These are phyloP conservation scores for Hyaloscypha hepaticicola DNA, from an alignment of 495 filamentous ascomycete genomes.

Conservation along the genomic window DNA sequence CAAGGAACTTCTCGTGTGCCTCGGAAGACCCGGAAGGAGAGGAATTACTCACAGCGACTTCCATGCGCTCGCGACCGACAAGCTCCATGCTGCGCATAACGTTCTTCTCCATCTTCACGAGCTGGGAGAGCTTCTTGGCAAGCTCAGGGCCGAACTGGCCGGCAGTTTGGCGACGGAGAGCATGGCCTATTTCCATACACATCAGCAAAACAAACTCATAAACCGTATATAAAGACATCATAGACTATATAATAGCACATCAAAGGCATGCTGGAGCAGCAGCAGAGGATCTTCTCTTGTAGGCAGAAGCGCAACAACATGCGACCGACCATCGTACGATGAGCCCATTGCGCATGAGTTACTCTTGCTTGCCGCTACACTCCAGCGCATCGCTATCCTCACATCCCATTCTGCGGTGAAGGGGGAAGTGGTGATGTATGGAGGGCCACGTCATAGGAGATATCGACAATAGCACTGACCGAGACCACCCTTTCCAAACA, in stretches of 20 bases:
- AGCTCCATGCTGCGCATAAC: slow-evolving; percentile 98
- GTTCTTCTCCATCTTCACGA: slow-evolving; percentile 99
- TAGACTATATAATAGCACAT: not conserved
- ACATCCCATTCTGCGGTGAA: not conserved
- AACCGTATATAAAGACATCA: slow-evolving; percentile 6
- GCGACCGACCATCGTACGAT: slow-evolving; percentile 14
- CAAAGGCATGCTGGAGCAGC: not conserved
- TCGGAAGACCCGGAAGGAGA: not conserved
- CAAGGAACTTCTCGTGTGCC: not conserved
- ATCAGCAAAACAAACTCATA: slow-evolving; percentile 11
- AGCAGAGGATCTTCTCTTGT: not conserved
- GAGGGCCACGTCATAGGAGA: slow-evolving; percentile 19
- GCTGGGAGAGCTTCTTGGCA: slow-evolving; percentile 92
- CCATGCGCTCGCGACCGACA: slow-evolving; percentile 93
- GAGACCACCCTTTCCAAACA: slow-evolving; percentile 82
- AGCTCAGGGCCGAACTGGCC: slow-evolving; percentile 96
- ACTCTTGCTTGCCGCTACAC: not conserved
- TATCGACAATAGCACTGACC: slow-evolving; percentile 50
- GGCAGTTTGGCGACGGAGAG: slow-evolving; percentile 83
- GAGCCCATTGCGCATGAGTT: not conserved
- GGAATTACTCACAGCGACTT: slow-evolving; percentile 78
- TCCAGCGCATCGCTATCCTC: not conserved
- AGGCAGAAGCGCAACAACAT: slow-evolving; percentile 7
- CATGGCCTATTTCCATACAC: slow-evolving; percentile 67
- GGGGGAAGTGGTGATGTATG: slow-evolving; percentile 2